A percentile compares a stretch with the other conserved stretches of the same genome.
These are phyloP conservation scores for Colletotrichum cordylinicola DNA, from an alignment of 2,329 filamentous ascomycete species.

Conservation along the genomic window DNA sequence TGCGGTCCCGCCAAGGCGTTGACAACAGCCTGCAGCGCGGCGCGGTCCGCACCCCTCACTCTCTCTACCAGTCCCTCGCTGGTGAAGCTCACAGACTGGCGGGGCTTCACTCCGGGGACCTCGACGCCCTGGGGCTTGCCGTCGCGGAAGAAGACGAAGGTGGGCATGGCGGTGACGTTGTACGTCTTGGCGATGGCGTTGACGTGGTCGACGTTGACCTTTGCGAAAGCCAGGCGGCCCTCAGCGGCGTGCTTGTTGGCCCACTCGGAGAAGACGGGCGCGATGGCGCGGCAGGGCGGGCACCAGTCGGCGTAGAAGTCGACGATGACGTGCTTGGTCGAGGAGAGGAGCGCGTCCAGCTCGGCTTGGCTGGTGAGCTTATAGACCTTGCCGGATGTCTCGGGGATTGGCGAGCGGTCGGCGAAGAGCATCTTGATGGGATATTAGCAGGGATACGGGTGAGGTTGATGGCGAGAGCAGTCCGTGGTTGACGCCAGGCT, in stretches of 20 bases:
- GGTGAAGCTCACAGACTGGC: neutral
- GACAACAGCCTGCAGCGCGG: neutral
- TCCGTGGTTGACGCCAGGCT: neutral
- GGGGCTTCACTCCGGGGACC: neutral
- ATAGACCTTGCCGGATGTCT: neutral
- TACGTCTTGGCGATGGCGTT: constrained; percentile 55
- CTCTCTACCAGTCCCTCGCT: neutral
- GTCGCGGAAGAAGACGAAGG: constrained; percentile 65
- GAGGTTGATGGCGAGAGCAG: neutral
- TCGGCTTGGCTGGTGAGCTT: constrained; percentile 25
- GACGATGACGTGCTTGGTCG: constrained; percentile 47
- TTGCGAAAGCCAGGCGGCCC: constrained; percentile 50
- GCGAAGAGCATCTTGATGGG: neutral
- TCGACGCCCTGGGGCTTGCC: constrained; percentile 39
- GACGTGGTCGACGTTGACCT: constrained; percentile 45
- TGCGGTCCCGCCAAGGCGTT: neutral
- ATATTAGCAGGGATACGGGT: neutral
- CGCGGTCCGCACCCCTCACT: neutral
- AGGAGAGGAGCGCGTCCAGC: constrained; percentile 41
- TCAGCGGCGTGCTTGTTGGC: constrained; percentile 38
- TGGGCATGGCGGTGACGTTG: constrained; percentile 61
- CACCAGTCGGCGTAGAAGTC: constrained; percentile 61
- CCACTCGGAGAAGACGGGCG: constrained; percentile 49
- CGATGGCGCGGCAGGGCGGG: constrained; percentile 53
- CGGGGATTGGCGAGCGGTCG: neutral